Evolutionary conservation across 2,329 filamentous ascomycete species (phyloP).

Genomic region (Monilinia aucupariae): DNA sequence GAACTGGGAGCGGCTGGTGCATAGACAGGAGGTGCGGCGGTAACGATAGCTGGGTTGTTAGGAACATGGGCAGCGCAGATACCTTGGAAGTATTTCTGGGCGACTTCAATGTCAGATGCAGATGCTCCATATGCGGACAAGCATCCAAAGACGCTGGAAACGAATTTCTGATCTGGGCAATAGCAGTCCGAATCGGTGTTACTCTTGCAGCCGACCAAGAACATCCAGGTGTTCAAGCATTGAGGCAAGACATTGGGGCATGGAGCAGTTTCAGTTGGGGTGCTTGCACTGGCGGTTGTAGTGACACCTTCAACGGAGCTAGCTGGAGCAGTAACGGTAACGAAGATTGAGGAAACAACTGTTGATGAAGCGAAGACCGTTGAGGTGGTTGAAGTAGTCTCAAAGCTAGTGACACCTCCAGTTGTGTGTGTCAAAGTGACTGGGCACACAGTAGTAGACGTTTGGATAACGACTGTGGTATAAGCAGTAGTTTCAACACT

Average conservation of each 20-base stretch:
- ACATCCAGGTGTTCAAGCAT: constrained; percentile 89
- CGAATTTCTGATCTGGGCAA: constrained; percentile 75
- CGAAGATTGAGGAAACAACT: constrained; percentile 20
- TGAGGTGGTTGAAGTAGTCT: constrained; percentile 23
- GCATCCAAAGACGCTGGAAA: constrained; percentile 74
- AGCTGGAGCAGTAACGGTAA: constrained; percentile 1
- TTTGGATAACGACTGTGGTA: constrained; percentile 22
- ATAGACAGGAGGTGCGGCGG: constrained; percentile 56
- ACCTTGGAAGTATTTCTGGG: constrained; percentile 80
- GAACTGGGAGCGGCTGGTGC: constrained; percentile 47
- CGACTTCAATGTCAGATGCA: constrained; percentile 60
- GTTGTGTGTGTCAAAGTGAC: constrained; percentile 22
- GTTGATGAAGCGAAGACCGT: constrained; percentile 36
- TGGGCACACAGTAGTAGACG: constrained; percentile 33
- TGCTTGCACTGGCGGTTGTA: constrained; percentile 24
- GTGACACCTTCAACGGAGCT: constrained; percentile 12
- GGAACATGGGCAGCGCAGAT: constrained; percentile 75
- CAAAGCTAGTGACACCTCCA: neutral
- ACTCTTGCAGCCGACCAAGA: constrained; percentile 66
- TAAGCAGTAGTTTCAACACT: constrained; percentile 23
- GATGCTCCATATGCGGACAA: constrained; percentile 69
- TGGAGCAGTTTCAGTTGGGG: constrained; percentile 39
- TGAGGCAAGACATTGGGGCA: constrained; percentile 68
- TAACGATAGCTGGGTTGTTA: constrained; percentile 80
- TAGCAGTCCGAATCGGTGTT: constrained; percentile 82